A percentile compares a stretch with the other conserved stretches of the same genome.
phyloP scores from a whole-genome alignment of 2,329 filamentous ascomycete genomes.

The Aspergillus pseudoterreus region DNA sequence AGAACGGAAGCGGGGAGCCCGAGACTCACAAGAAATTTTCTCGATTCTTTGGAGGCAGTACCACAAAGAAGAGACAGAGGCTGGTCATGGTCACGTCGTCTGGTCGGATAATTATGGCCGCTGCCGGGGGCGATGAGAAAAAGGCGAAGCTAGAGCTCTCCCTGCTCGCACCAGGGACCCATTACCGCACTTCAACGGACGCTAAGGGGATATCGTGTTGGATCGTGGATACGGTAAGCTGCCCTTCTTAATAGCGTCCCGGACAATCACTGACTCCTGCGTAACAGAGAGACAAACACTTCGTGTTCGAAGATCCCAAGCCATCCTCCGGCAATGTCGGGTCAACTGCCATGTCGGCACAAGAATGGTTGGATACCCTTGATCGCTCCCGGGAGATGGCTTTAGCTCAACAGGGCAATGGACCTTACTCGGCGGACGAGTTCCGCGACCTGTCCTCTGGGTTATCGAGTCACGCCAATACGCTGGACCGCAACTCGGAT shows the following conservation, averaged over 20 bases:
- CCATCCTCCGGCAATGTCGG: constrained; percentile 61
- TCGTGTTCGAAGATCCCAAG: constrained; percentile 91
- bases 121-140: constrained; percentile 92
- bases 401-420: constrained; percentile 64
- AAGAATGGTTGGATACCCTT: constrained; percentile 89
- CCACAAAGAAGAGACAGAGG: constrained; percentile 86
- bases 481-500: constrained; percentile 40
- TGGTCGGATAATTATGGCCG: constrained; percentile 82
- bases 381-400: constrained; percentile 84
- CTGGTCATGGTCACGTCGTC: constrained; percentile 94
- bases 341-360: constrained; percentile 64
- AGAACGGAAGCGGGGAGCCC: constrained; percentile 59
- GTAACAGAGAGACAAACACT: constrained; percentile 76
- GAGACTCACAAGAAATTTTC: constrained; percentile 80
- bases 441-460: constrained; percentile 67
- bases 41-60: constrained; percentile 86
- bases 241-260: constrained; percentile 8
- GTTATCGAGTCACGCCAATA: constrained; percentile 62
- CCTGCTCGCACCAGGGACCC: constrained; percentile 69
- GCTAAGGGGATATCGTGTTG: constrained; percentile 83
- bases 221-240: constrained; percentile 86
- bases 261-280: constrained; percentile 26
- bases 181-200: constrained; percentile 77
- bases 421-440: constrained; percentile 64
- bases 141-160: constrained; percentile 89